These are phyloP conservation scores for Auriscalpium microsporum DNA, from an alignment of 768 basidiomycete species.

Conservation along the genomic window DNA sequence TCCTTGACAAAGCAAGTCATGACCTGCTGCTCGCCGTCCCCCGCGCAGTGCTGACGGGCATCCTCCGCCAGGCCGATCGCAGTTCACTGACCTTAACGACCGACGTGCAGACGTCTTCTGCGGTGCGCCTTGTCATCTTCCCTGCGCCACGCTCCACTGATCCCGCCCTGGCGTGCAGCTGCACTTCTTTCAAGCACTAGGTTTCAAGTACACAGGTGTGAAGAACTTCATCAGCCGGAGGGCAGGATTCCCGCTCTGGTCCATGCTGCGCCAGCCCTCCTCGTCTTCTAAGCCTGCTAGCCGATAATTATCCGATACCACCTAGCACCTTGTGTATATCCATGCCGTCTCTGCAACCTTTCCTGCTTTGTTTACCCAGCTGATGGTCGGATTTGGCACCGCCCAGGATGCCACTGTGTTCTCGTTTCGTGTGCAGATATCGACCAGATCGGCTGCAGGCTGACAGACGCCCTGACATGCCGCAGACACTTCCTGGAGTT, in stretches of 20 bases:
- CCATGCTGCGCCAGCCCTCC: neutral
- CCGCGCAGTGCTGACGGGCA: neutral
- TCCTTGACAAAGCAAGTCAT: neutral
- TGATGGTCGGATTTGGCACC: too few relatives aligned
- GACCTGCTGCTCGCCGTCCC: neutral
- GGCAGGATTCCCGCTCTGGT: slow-evolving; percentile 1
- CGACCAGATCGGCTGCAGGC: too few relatives aligned
- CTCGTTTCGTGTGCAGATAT: too few relatives aligned
- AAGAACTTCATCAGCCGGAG: slow-evolving; percentile 1
- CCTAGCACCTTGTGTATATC: too few relatives aligned
- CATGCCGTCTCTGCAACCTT: too few relatives aligned
- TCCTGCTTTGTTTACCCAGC: too few relatives aligned
- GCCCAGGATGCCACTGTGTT: too few relatives aligned
- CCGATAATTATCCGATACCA: too few relatives aligned
- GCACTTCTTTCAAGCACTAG: neutral
- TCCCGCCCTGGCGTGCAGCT: neutral
- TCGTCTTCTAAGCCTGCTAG: too few relatives aligned
- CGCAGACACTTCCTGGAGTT: too few relatives aligned
- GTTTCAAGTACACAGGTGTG: slow-evolving; percentile 2
- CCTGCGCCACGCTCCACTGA: neutral
- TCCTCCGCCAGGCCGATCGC: neutral
- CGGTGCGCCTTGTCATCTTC: neutral
- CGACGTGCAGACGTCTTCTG: neutral
- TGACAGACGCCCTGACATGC: too few relatives aligned
- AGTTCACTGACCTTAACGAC: neutral